phyloP scores from a whole-genome alignment of 805 yeast genomes.

The Yamadazyma paraphyllophila region DNA sequence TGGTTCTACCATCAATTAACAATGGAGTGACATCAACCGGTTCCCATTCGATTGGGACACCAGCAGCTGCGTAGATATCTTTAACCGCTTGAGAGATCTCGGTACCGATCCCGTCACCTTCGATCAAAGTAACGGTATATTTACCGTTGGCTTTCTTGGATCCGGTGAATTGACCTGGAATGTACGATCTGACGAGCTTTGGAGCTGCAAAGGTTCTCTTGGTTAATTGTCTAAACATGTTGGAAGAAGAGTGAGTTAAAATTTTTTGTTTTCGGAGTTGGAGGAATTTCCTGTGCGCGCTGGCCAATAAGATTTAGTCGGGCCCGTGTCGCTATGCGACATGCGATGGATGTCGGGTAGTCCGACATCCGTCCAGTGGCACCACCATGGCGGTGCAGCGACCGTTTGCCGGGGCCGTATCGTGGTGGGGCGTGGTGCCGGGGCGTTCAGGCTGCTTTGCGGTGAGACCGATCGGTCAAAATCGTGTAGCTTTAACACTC shows the following conservation, averaged over 20 bases:
- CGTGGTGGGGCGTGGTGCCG: too few relatives aligned
- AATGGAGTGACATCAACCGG: slow-evolving; percentile 94
- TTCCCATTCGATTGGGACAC: slow-evolving; percentile 97
- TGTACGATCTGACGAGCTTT: slow-evolving; percentile 43
- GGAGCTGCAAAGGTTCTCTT: slow-evolving; percentile 24
- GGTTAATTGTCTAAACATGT: slow-evolving; percentile 36
- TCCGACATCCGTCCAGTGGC: too few relatives aligned
- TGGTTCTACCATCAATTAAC: slow-evolving; percentile 86
- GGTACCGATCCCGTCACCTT: slow-evolving; percentile 94
- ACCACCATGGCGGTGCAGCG: too few relatives aligned
- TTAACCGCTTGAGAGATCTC: slow-evolving; percentile 95
- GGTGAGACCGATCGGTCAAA: too few relatives aligned
- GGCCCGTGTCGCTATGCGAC: slow-evolving; percentile 5
- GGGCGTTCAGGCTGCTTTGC: too few relatives aligned
- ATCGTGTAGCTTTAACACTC: too few relatives aligned
- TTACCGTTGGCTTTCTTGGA: slow-evolving; percentile 71
- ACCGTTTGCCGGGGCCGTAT: too few relatives aligned
- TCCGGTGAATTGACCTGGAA: slow-evolving; percentile 68
- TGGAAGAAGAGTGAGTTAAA: slow-evolving; percentile 4
- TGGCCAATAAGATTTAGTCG: slow-evolving; percentile 2
- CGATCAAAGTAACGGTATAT: slow-evolving; percentile 91
- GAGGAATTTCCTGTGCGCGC: slow-evolving; percentile 1
- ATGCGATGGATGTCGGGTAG: not conserved
- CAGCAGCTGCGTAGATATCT: slow-evolving; percentile 88
- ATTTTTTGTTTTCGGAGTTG: slow-evolving; percentile 10